These are phyloP conservation scores for Henckelia pumila DNA, from an alignment of 257 asterid species.

Conservation along the genomic window DNA sequence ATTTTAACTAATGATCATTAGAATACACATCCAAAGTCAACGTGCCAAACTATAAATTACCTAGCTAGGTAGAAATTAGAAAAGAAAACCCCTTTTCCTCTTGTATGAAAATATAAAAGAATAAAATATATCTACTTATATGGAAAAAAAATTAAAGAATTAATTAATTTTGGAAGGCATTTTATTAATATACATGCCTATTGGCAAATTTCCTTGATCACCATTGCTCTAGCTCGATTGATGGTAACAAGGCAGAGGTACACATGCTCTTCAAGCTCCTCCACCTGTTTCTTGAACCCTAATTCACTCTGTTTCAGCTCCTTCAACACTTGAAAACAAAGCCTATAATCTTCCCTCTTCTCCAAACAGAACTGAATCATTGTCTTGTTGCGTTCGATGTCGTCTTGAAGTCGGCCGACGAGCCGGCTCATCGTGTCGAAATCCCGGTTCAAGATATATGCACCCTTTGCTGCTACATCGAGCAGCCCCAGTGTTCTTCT, in stretches of 20 bases:
- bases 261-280: conserved; percentile 78
- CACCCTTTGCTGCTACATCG: conserved; percentile 81
- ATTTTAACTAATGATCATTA: too few species aligned
- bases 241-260: conserved; percentile 67
- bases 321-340: conserved; percentile 46
- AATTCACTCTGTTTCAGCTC: conserved; percentile 51
- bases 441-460: conserved; percentile 73
- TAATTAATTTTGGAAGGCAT: too few species aligned
- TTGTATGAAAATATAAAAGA: too few species aligned
- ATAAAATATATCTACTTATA: too few species aligned
- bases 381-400: conserved; percentile 61
- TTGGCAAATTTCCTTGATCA: conserved; percentile 49
- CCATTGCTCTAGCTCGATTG: conserved; percentile 65
- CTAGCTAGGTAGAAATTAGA: too few species aligned
- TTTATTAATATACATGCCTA: background rate
- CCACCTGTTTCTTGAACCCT: conserved; percentile 57
- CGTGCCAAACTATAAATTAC: too few species aligned
- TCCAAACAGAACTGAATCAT: conserved; percentile 57
- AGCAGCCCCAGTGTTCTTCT: conserved; percentile 48
- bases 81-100: too few species aligned
- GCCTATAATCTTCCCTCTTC: conserved; percentile 46
- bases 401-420: conserved; percentile 56
- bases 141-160: background rate
- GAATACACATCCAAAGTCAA: too few species aligned
- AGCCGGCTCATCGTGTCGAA: conserved; percentile 79